Base-by-base conservation (phyloP, 2,329 filamentous ascomycete species). In the Colletotrichum endophyticum region DNA sequence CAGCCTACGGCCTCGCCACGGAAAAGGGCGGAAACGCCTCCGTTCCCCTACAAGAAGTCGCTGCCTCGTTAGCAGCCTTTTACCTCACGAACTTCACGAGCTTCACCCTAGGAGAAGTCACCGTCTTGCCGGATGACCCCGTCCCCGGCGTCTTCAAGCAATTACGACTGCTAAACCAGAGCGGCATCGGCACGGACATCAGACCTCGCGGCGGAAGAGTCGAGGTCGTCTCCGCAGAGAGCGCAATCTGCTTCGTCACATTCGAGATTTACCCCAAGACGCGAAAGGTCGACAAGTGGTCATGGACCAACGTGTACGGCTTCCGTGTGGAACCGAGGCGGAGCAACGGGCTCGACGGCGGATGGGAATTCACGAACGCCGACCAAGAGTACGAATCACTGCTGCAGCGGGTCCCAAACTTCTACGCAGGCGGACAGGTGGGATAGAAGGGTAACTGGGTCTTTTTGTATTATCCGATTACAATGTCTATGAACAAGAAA, bases 341-440 rank as follows among this genome's bases (percentile, higher is more conserved):
- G n/a, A 19, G 19, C 28, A 25, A 76, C 76, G 53, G 77, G 68
- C 9, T 83, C 79, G 73, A 59, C 53, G 22, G 75, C 75, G 16
- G 76, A 68, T 53, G 82, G 81, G 3, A 79, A 75, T 36, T 73
- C 19, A 13, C 81, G 79, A 19, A 79, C 16, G 8, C 78, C 6
- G 83, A 84, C 75, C 73, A 73, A 9, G 82, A 83, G 36, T 73
- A 82, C 36, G 81, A 81, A 67, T 67, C 56, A 13, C 76, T 73
- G 80, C 80, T 39, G 75, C 83, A 8, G 34, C 80, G 70, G 78
- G 66, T 77, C 3, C 75, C 75, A 0, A 19, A 67, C 53, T 83
- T 66, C 78, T 84, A 9, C 82, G 1, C 62, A 12, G 34, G 62
- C 6, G 68, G 62, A 1, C 61, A 27, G 6, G 49, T 66, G 16